phyloP scores from a whole-genome alignment of 257 asterid species.

The Solanum pimpinellifolium region DNA sequence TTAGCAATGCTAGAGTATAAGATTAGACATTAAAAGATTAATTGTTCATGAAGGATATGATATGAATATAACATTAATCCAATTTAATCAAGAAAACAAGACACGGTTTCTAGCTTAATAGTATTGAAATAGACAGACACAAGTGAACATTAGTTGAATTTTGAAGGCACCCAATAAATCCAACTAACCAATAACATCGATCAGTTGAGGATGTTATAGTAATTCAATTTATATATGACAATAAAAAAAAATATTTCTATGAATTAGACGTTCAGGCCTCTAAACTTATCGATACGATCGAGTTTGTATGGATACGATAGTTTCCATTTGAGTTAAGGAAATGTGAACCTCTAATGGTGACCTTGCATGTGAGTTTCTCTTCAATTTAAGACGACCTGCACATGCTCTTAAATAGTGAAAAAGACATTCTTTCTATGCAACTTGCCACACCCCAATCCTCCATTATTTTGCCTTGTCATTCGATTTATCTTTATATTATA shows the following conservation, averaged over 20 bases:
- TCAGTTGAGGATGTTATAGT: no score
- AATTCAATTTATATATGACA: not conserved
- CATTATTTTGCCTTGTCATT: not conserved
- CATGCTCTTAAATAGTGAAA: conserved; percentile 13
- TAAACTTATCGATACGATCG: fast-evolving
- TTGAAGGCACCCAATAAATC: no score
- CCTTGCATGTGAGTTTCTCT: conserved; percentile 8
- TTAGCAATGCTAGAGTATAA: not conserved
- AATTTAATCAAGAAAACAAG: not conserved
- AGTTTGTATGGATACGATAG: not conserved
- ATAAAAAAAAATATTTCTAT: no score
- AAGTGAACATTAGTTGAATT: not conserved
- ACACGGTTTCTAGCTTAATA: not conserved
- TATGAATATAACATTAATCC: not conserved
- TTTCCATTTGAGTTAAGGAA: not conserved
- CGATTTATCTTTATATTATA: not conserved
- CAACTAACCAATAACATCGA: no score
- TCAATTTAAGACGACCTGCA: conserved; percentile 16
- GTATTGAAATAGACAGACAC: not conserved
- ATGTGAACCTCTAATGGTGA: conserved; percentile 5
- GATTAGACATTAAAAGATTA: not conserved
- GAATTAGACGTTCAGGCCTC: not conserved
- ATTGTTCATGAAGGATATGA: not conserved
- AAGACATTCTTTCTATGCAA: not conserved
- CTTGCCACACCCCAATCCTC: not conserved